Percentiles rank a stretch among this genome's conserved stretches.
Evolutionary conservation across 306 rosid species (phyloP).

Genomic region (Cicer judaicum): DNA sequence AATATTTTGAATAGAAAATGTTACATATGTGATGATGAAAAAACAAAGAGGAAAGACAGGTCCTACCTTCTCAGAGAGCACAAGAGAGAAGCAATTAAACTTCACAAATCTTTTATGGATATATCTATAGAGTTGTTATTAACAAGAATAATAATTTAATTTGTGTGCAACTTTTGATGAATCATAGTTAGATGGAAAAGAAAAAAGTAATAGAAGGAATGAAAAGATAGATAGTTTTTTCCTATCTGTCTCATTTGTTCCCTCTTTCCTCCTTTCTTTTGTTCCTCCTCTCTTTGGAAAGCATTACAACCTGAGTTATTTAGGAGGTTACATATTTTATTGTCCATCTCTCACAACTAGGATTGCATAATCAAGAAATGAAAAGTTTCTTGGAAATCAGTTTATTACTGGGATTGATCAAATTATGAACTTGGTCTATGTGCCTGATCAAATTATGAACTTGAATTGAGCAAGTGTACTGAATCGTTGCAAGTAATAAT

Average conservation of each 20-base stretch:
- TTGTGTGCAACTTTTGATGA: background rate
- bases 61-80: constrained; percentile 37
- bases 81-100: constrained; percentile 7
- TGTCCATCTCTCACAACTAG: too few relatives aligned
- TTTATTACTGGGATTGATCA: too few relatives aligned
- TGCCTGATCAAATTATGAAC: too few relatives aligned
- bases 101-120: background rate
- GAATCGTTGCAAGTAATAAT: too few relatives aligned
- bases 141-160: background rate
- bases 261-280: constrained; percentile 32
- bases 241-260: constrained; percentile 40
- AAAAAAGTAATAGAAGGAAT: constrained; percentile 1
- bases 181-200: constrained; percentile 35
- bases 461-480: too few relatives aligned
- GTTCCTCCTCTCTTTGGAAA: constrained; percentile 27
- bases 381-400: too few relatives aligned
- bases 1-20: background rate
- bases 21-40: background rate
- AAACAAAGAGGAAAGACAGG: background rate
- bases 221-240: constrained; percentile 43
- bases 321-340: too few relatives aligned
- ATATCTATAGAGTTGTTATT: constrained; percentile 15
- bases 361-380: too few relatives aligned
- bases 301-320: constrained; percentile 40
- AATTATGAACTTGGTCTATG: too few relatives aligned